Evolutionary conservation across 1,139 yeast genomes (phyloP), one percentile per base, ranked within the genome.

Genomic region (Taphrina wiesneri): DNA sequence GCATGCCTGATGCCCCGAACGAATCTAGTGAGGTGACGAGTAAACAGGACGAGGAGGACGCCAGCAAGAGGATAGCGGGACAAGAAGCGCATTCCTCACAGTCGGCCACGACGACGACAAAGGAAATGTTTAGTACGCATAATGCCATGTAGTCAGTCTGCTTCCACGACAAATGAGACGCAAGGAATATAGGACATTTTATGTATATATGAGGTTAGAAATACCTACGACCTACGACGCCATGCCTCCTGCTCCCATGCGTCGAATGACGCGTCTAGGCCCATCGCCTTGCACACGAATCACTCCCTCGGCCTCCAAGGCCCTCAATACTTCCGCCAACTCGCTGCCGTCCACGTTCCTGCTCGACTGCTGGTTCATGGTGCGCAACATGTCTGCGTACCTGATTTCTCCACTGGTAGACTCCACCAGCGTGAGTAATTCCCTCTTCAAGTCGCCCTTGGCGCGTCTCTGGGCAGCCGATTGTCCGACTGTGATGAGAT

Each of bases 401-500:
- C 86, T 77, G 51, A 87, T 82, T n/a, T 68, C 70, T 80, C 77
- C 88, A 80, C 68, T 61, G 62, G 62, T 11, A 21, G 56, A 32
- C 15, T 75, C 66, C 68, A 85, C 72, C 68, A 83, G 75, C 64
- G 79, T 75, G 72, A 85, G 73, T 3, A 91, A 80, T 70, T 85
- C 89, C 67, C 84, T 82, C 41, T 85, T 82, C 70, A 90, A 80
- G 73, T 88, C 96, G 70, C 88, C 91, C 71, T 86, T 88, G 73
- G 87, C 76, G 72, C 87, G 84, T 75, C 97, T 82, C 76, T 92
- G 96, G 3, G 95, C 90, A 1, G 90, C 83, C 0, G 97, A 90
- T 45, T 95, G 91, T 67, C 99, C 99, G 0, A 98, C 93, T 78
- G 92, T 97, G 39, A 93, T 91, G 77, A 95, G 81, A 76, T 91